Percentiles rank a stretch among this genome's conserved stretches.
Evolutionary conservation across 2,329 filamentous ascomycete species (phyloP).

Genomic region (Colletotrichum magnum): DNA sequence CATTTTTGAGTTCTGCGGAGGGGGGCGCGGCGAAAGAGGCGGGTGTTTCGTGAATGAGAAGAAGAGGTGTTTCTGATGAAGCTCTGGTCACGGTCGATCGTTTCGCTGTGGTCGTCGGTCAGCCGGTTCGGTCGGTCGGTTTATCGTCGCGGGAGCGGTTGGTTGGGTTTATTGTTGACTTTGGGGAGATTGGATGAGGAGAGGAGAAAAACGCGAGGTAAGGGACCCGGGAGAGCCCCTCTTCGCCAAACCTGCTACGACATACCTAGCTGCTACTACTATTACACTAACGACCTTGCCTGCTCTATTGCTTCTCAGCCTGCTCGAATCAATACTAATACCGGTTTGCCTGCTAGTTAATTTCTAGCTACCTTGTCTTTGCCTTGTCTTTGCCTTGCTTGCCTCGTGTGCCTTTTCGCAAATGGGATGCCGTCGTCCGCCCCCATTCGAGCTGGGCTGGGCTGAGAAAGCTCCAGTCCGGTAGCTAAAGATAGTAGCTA

Average conservation of each 20-base stretch:
- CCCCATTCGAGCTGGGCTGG: slow-evolving; percentile 13
- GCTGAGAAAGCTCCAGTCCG: slow-evolving; percentile 17
- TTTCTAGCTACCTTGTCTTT: slow-evolving; percentile 30
- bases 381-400: background rate
- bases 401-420: slow-evolving; percentile 13
- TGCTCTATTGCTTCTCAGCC: slow-evolving; percentile 26
- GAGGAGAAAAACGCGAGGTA: slow-evolving; percentile 21
- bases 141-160: slow-evolving; percentile 6
- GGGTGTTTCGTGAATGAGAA: slow-evolving; percentile 4
- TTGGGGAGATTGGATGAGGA: slow-evolving; percentile 17
- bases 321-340: slow-evolving; percentile 22
- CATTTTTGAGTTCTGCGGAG: slow-evolving; percentile 34
- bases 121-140: background rate
- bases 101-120: background rate
- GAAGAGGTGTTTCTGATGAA: background rate
- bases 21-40: slow-evolving; percentile 1
- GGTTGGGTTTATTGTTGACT: slow-evolving; percentile 13
- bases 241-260: background rate
- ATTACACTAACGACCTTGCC: no score
- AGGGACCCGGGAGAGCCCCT: slow-evolving; percentile 27
- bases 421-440: slow-evolving; percentile 23
- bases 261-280: no score
- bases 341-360: slow-evolving; percentile 4
- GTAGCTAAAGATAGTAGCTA: slow-evolving; percentile 21
- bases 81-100: background rate